phyloP scores from a whole-genome alignment of 2,329 filamentous ascomycete genomes.

The Zymoseptoria pseudotritici region DNA sequence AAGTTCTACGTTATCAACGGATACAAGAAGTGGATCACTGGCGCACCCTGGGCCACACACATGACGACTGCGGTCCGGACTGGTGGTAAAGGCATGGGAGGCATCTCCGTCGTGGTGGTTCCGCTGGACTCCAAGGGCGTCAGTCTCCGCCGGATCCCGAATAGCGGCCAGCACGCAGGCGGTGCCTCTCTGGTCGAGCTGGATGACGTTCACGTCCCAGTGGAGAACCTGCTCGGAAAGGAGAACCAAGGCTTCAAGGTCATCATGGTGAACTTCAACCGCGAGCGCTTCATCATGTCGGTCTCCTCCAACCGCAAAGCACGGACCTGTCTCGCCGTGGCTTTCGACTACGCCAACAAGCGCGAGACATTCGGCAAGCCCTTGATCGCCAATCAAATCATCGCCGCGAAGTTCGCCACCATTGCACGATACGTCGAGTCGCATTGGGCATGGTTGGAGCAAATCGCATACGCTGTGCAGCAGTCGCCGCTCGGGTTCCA shows the following conservation, averaged over 20 bases:
- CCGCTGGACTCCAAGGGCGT: constrained; percentile 46
- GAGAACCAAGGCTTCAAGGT: constrained; percentile 51
- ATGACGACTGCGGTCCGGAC: constrained; percentile 53
- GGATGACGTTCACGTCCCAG: constrained; percentile 50
- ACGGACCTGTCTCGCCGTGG: constrained; percentile 25
- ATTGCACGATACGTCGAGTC: constrained; percentile 27
- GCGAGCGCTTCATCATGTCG: constrained; percentile 53
- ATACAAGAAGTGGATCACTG: constrained; percentile 54
- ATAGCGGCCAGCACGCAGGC: constrained; percentile 60
- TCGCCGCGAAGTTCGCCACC: constrained; percentile 26
- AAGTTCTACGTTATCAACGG: constrained; percentile 57
- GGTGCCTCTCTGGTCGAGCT: constrained; percentile 45
- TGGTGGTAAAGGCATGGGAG: constrained; percentile 38
- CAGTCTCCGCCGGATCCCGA: constrained; percentile 49
- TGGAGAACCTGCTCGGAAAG: constrained; percentile 45
- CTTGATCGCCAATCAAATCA: constrained; percentile 30
- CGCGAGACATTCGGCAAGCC: constrained; percentile 30
- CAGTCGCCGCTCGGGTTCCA: constrained; percentile 23
- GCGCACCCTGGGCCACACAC: constrained; percentile 34
- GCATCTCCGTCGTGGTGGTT: constrained; percentile 53
- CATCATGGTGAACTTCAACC: constrained; percentile 54
- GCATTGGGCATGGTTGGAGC: constrained; percentile 27
- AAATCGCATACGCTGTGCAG: constrained; percentile 28
- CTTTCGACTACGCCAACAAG: constrained; percentile 27
- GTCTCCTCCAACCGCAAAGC: constrained; percentile 52